Conservation (phyloP, 2,329 filamentous ascomycete species). For the Elsinoe fawcettii region DNA sequence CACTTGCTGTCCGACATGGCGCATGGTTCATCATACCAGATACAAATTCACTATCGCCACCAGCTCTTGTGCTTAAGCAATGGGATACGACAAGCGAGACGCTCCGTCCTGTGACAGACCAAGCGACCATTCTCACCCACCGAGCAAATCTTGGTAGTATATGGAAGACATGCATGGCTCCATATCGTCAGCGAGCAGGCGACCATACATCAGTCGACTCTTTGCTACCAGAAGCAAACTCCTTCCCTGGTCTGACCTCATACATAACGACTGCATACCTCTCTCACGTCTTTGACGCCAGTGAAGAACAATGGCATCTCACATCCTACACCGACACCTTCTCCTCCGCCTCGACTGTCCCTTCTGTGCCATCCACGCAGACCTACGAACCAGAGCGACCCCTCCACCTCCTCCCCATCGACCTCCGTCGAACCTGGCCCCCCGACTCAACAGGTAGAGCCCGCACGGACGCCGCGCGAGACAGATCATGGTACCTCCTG, state of each 20-base stretch:
- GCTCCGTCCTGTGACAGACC: conserved; percentile 35
- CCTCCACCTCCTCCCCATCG: conserved; percentile 50
- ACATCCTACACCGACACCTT: conserved; percentile 49
- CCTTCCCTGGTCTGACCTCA: not conserved
- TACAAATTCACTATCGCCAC: conserved; percentile 19
- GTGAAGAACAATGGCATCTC: conserved; percentile 46
- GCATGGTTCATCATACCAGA: conserved; percentile 49
- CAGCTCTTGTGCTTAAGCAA: conserved; percentile 47
- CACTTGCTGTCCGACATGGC: conserved; percentile 53
- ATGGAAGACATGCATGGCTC: conserved; percentile 46
- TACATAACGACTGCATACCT: conserved; percentile 43
- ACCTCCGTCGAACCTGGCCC: conserved; percentile 56
- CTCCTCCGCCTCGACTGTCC: conserved; percentile 46
- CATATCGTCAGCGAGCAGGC: conserved; percentile 38
- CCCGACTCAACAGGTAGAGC: conserved; percentile 54
- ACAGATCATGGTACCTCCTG: conserved; percentile 54
- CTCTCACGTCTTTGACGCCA: conserved; percentile 42
- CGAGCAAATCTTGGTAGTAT: conserved; percentile 50
- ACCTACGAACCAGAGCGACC: conserved; percentile 36
- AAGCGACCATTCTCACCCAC: conserved; percentile 39
- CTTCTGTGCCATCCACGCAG: conserved; percentile 39
- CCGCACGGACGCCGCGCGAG: conserved; percentile 54
- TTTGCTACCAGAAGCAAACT: not conserved
- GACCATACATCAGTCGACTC: conserved; percentile 22
- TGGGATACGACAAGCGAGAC: conserved; percentile 47